phyloP scores from a whole-genome alignment of 805 yeast genomes.

The Schizosaccharomyces osmophilus region DNA sequence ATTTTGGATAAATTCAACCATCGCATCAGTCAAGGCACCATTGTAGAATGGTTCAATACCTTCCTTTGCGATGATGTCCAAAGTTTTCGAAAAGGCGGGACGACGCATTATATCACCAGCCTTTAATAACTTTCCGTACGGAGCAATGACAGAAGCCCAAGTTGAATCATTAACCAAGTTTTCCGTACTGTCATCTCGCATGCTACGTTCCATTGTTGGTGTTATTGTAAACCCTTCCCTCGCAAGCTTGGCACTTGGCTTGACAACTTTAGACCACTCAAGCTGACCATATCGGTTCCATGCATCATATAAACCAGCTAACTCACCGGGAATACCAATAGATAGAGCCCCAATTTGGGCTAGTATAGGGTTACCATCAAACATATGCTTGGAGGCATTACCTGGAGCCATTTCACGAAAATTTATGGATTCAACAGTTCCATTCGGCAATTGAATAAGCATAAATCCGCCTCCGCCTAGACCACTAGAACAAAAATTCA shows the following conservation, averaged over 20 bases:
- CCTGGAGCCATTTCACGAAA: constrained; percentile 77
- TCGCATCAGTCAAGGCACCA: constrained; percentile 41
- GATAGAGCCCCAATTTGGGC: constrained; percentile 66
- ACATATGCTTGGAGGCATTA: constrained; percentile 42
- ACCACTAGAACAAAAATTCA: constrained; percentile 65
- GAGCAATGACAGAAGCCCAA: constrained; percentile 14
- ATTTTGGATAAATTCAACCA: constrained; percentile 25
- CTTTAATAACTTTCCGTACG: constrained; percentile 14
- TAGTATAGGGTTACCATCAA: constrained; percentile 18
- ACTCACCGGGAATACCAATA: constrained; percentile 73
- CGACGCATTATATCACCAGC: constrained; percentile 43
- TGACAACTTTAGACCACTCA: constrained; percentile 45
- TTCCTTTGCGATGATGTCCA: constrained; percentile 40
- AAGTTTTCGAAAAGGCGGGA: constrained; percentile 37
- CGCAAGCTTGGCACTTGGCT: constrained; percentile 49
- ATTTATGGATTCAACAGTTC: constrained; percentile 40
- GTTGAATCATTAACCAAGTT: constrained; percentile 5
- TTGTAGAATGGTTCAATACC: constrained; percentile 68
- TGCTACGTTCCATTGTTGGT: constrained; percentile 21
- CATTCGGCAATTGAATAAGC: constrained; percentile 20
- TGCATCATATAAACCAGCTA: constrained; percentile 50
- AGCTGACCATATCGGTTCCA: constrained; percentile 34
- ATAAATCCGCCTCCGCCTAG: constrained; percentile 84
- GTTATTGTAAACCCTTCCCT: constrained; percentile 37
- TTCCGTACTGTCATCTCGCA: constrained; percentile 10